Conservation (phyloP, 202 grass and related monocot species). For the Eragrostis tef region DNA sequence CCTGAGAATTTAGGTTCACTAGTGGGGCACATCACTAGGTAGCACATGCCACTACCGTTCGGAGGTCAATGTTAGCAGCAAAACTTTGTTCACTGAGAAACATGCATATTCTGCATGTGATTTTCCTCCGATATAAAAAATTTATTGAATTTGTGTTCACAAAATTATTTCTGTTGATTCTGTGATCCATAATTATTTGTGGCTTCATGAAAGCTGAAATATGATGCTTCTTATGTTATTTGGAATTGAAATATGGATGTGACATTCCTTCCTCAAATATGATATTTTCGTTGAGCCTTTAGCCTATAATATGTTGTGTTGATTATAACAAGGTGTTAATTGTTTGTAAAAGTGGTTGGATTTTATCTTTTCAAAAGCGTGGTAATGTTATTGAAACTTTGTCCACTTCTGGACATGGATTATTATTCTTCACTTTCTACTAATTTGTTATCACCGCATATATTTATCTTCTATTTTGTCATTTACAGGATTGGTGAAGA, state of each 20-base stretch:
- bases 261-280: not conserved
- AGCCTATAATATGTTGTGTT: not conserved
- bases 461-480: conserved; percentile 29
- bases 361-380: not conserved
- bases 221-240: not conserved
- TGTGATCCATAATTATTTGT: conserved; percentile 6
- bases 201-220: conserved; percentile 4
- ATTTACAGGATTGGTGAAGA: conserved; percentile 82
- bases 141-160: not conserved
- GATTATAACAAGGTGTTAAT: not conserved
- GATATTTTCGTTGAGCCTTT: not conserved
- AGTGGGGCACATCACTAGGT: not conserved
- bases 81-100: not conserved
- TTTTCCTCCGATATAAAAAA: not conserved
- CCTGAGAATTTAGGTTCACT: not conserved
- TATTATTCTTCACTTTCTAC: not conserved
- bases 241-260: conserved; percentile 8
- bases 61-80: not conserved
- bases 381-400: not conserved
- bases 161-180: not conserved
- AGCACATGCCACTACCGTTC: not conserved
- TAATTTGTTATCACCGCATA: not conserved
- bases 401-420: not conserved
- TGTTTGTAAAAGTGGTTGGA: not conserved
- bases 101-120: not conserved